Conservation (phyloP, 2,329 filamentous ascomycete genomes). For the Ramichloridium luteum region DNA sequence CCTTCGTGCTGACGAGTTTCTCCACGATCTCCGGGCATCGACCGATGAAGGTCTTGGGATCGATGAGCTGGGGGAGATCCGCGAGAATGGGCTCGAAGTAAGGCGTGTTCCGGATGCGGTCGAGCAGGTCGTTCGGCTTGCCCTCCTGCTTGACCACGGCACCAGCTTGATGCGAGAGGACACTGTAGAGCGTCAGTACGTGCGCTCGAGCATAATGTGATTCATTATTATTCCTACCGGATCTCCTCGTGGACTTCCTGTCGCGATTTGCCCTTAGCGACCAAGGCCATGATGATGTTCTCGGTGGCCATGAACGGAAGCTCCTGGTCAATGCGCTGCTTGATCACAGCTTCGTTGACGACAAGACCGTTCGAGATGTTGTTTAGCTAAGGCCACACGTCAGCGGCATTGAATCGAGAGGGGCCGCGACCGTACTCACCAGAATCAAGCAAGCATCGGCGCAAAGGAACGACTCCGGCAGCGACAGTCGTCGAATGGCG, state of each 20-base stretch:
- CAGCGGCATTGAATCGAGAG: too few relatives aligned
- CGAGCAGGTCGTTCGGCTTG: constrained; percentile 67
- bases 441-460: constrained; percentile 50
- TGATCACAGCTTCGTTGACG: constrained; percentile 65
- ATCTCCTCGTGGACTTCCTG: constrained; percentile 84
- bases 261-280: constrained; percentile 55
- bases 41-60: constrained; percentile 28
- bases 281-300: constrained; percentile 66
- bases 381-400: constrained; percentile 36
- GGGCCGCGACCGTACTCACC: constrained; percentile 18
- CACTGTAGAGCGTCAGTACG: constrained; percentile 23
- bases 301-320: constrained; percentile 56
- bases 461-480: constrained; percentile 37
- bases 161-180: constrained; percentile 65
- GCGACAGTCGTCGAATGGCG: constrained; percentile 49
- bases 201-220: background rate
- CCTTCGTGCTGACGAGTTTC: constrained; percentile 26
- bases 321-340: constrained; percentile 55
- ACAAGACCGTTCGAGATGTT: constrained; percentile 64
- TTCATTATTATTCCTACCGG: too few relatives aligned
- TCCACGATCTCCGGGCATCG: constrained; percentile 29
- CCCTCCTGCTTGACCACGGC: constrained; percentile 60
- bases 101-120: constrained; percentile 56
- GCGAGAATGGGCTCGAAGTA: constrained; percentile 51
- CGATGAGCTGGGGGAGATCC: constrained; percentile 26